These are phyloP conservation scores for Zymoseptoria brevis DNA, from an alignment of 2,329 filamentous ascomycete species.

Conservation along the genomic window DNA sequence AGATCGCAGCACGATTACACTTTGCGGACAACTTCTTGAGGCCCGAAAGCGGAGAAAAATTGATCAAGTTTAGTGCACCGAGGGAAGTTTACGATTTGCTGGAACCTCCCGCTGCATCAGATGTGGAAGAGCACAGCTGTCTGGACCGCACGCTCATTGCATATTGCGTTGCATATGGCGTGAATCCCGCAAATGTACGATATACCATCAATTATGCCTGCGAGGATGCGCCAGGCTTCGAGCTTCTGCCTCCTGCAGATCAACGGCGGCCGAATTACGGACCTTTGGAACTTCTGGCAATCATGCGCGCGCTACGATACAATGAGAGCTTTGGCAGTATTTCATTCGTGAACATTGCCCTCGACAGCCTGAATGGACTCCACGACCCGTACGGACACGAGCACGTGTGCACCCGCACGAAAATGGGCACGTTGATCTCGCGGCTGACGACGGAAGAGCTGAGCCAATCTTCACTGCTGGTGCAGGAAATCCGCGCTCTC, in stretches of 20 bases:
- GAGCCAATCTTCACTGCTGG: conserved; percentile 50
- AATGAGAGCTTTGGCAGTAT: conserved; percentile 62
- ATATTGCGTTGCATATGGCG: conserved; percentile 61
- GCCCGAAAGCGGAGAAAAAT: conserved; percentile 57
- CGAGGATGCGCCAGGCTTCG: conserved; percentile 61
- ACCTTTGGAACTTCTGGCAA: conserved; percentile 56
- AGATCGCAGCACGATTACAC: conserved; percentile 56
- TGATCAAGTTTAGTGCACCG: conserved; percentile 56
- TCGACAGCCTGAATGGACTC: conserved; percentile 57
- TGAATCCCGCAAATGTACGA: conserved; percentile 59
- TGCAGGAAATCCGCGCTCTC: conserved; percentile 61
- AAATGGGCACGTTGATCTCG: conserved; percentile 45
- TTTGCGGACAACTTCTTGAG: conserved; percentile 55
- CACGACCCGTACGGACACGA: conserved; percentile 54
- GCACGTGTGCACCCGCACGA: conserved; percentile 53
- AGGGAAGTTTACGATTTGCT: conserved; percentile 45
- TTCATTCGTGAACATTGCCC: conserved; percentile 56
- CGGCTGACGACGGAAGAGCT: conserved; percentile 47
- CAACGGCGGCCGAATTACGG: conserved; percentile 48
- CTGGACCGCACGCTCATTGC: conserved; percentile 61
- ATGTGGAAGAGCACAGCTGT: conserved; percentile 52
- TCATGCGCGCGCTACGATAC: conserved; percentile 62
- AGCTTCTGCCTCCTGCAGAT: conserved; percentile 50
- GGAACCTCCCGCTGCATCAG: conserved; percentile 40
- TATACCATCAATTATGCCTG: conserved; percentile 54